phyloP scores from a whole-genome alignment of 148 eudicot species.

The Diospyros kaki region DNA sequence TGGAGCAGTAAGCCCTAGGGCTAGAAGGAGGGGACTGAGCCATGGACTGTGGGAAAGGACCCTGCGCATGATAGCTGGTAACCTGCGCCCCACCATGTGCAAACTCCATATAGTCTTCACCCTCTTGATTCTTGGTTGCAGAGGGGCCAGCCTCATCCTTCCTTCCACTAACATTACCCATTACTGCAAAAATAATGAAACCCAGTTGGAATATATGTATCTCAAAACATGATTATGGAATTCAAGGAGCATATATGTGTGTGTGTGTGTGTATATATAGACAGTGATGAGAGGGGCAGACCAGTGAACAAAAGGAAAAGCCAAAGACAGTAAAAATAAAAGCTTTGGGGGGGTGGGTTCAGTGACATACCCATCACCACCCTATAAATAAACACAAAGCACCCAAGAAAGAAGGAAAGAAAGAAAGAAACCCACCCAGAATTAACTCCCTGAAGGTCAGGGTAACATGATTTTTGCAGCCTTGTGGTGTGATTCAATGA shows the following conservation, averaged over 20 bases:
- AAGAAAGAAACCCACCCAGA: constrained; percentile 10
- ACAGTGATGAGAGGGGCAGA: neutral
- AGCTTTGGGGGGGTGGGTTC: neutral
- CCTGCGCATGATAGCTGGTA: constrained; percentile 22
- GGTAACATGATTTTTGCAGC: constrained; percentile 25
- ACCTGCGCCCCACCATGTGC: constrained; percentile 16
- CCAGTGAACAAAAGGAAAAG: constrained; percentile 7
- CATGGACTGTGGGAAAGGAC: constrained; percentile 26
- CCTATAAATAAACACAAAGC: constrained; percentile 8
- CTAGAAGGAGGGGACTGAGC: constrained; percentile 41
- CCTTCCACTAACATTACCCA: constrained; percentile 64
- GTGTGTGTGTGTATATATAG: neutral
- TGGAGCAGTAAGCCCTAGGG: constrained; percentile 38
- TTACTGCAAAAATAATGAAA: constrained; percentile 24
- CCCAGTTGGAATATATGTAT: neutral
- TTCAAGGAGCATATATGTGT: neutral
- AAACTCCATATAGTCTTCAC: constrained; percentile 23
- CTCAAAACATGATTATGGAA: constrained; percentile 4
- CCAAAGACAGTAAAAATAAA: neutral
- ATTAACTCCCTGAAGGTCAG: constrained; percentile 16
- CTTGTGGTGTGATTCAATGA: constrained; percentile 13
- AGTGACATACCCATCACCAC: neutral
- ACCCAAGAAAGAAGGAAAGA: constrained; percentile 3
- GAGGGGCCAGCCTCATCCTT: constrained; percentile 36
- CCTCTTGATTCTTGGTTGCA: constrained; percentile 21